Evolutionary conservation across 495 filamentous ascomycete genomes (phyloP).

Genomic region (Penicillium manginii): DNA sequence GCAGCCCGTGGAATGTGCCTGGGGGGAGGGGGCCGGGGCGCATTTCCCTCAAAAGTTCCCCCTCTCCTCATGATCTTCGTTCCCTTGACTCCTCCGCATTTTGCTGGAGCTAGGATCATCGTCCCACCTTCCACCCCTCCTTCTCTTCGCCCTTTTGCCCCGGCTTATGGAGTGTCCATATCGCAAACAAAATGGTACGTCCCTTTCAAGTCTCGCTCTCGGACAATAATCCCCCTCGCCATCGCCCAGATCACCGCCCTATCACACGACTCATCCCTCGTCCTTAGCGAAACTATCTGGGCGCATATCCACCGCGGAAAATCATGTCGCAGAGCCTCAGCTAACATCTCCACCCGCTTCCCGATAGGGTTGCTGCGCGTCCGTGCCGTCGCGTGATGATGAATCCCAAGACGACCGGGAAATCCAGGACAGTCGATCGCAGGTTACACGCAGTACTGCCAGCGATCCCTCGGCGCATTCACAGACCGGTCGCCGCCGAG

Average conservation of each 20-base stretch:
- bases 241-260: slow-evolving; percentile 3
- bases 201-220: neutral
- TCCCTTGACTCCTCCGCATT: neutral
- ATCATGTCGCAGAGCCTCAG: neutral
- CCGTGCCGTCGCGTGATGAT: slow-evolving; percentile 39
- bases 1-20: no score
- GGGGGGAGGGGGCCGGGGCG: no score
- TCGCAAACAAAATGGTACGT: slow-evolving; percentile 37
- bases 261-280: slow-evolving; percentile 7
- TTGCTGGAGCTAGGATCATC: neutral
- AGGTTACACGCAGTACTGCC: slow-evolving; percentile 18
- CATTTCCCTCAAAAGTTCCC: no score
- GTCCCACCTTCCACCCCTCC: neutral
- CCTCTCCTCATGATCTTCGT: no score
- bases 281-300: no score
- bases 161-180: slow-evolving; percentile 22
- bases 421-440: slow-evolving; percentile 22
- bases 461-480: slow-evolving; percentile 11
- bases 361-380: slow-evolving; percentile 46
- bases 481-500: slow-evolving; percentile 17
- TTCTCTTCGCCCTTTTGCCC: slow-evolving; percentile 2
- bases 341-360: slow-evolving; percentile 6
- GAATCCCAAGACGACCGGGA: slow-evolving; percentile 21
- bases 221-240: neutral
- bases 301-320: neutral